Percentiles rank a stretch among this genome's conserved stretches.
Conservation (phyloP, 2,329 filamentous ascomycete genomes). For the Colletotrichum sp. region DNA sequence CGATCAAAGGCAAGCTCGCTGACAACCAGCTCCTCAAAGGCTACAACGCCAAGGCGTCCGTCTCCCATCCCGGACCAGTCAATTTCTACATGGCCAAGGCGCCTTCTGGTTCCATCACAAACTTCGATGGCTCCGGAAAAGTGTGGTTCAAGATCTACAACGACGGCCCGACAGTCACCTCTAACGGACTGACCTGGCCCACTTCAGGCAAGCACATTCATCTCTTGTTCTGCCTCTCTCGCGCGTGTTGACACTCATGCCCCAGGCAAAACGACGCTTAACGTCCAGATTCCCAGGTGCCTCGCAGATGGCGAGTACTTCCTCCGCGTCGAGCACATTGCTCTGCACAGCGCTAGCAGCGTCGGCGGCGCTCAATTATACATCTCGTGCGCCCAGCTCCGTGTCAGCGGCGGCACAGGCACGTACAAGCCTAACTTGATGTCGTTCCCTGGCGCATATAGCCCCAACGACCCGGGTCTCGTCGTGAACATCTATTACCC, state of each 20-base stretch:
- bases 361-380: slow-evolving; percentile 51
- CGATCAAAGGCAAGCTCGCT: background rate
- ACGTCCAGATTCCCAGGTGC: slow-evolving; percentile 46
- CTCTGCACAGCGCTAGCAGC: slow-evolving; percentile 45
- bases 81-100: slow-evolving; percentile 44
- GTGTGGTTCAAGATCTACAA: slow-evolving; percentile 51
- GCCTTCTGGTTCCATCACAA: slow-evolving; percentile 33
- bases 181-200: slow-evolving; percentile 43
- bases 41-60: slow-evolving; percentile 40
- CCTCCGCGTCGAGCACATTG: slow-evolving; percentile 53
- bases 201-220: slow-evolving; percentile 31
- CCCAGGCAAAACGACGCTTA: slow-evolving; percentile 34
- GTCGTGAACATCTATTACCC: slow-evolving; percentile 49
- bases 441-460: slow-evolving; percentile 47
- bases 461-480: slow-evolving; percentile 44
- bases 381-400: slow-evolving; percentile 45
- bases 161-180: slow-evolving; percentile 40
- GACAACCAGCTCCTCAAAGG: background rate
- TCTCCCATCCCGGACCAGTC: slow-evolving; percentile 47
- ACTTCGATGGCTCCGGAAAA: slow-evolving; percentile 39
- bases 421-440: slow-evolving; percentile 40
- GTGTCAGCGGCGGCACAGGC: slow-evolving; percentile 45
- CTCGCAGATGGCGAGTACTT: slow-evolving; percentile 55
- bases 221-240: background rate
- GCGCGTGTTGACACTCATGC: background rate